Evolutionary conservation across 2,329 filamentous ascomycete genomes (phyloP), one percentile per base, ranked within the genome.

Genomic region (Clathrospora elynae): DNA sequence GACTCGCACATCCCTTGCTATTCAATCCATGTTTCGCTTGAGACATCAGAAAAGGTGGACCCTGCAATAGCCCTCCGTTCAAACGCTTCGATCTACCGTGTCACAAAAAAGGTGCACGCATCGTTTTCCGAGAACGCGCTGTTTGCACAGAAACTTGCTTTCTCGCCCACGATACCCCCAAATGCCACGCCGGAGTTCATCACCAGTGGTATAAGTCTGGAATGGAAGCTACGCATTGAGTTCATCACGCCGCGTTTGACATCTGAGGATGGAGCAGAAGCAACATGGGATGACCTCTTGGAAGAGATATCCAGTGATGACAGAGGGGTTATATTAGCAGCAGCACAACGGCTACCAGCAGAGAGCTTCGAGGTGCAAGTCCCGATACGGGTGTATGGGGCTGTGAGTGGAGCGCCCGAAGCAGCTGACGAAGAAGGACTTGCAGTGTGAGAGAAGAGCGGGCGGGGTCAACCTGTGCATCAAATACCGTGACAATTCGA

Each of bases 291-390:
- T 61, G 49, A 71, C 62, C 70, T 96, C n/a, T 71, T 96, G 26
- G 91, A 96, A 65, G 83, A 88, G 59, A 81, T 93, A 8, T 85
- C 85, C 5, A 80, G 82, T 35, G 90, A 96, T 64, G 88, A 95
- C 53, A 78, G 89, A 28, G 89, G 89, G 2, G 81, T 85, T 1
- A 80, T 93, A 10, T 76, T 91, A 36, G 88, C 90, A 11, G 88
- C 88, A 0, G 82, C 86, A 35, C 88, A 95, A 73, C 83, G 84
- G 51, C 62, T 96, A 36, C 79, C 84, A 6, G 92, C 89, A 59
- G 90, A 96, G 74, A 95, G 88, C 59, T 96, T 96, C 70, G 90
- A 96, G 70, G 87, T 95, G 31, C 83, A 84, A 22, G 89, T 96
- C 31, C 90, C 90, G 17, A 74, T 96, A 53, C 82, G 84, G 35